phyloP scores from a whole-genome alignment of 805 yeast species.

The Hanseniaspora pseudoguilliermondii region DNA sequence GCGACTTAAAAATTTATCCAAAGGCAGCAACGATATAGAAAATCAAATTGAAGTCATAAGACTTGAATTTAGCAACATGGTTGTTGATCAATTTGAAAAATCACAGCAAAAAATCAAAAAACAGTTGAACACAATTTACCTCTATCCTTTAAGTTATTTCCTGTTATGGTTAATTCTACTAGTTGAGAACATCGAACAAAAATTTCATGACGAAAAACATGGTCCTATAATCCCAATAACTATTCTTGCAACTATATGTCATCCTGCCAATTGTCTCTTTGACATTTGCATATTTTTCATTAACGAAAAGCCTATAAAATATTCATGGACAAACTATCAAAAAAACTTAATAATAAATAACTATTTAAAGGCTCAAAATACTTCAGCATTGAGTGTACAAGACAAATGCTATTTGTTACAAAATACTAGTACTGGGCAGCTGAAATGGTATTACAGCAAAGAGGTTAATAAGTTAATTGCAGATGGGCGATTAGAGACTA shows the following conservation, averaged over 20 bases:
- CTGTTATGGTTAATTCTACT: constrained; percentile 75
- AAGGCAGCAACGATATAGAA: background rate
- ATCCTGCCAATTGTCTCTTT: constrained; percentile 67
- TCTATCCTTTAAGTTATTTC: constrained; percentile 74
- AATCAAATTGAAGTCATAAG: constrained; percentile 33
- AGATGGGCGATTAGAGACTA: constrained; percentile 11
- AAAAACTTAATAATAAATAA: constrained; percentile 17
- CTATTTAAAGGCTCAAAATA: constrained; percentile 20
- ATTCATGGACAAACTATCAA: constrained; percentile 28
- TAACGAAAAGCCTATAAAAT: constrained; percentile 70
- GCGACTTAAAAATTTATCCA: constrained; percentile 30
- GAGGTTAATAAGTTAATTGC: constrained; percentile 18
- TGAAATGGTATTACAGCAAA: constrained; percentile 27
- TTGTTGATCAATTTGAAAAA: constrained; percentile 46
- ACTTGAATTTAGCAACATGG: constrained; percentile 29
- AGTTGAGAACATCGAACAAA: constrained; percentile 47
- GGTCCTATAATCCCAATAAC: constrained; percentile 53
- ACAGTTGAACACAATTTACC: constrained; percentile 66
- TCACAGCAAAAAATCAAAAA: constrained; percentile 59
- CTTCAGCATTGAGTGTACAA: constrained; percentile 19
- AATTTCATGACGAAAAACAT: constrained; percentile 33
- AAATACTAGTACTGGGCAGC: constrained; percentile 19
- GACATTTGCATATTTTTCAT: constrained; percentile 67
- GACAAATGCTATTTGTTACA: constrained; percentile 17
- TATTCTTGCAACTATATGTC: constrained; percentile 58